phyloP scores from a whole-genome alignment of 1,139 yeast species.

The Tardiomyces digboiensis region DNA sequence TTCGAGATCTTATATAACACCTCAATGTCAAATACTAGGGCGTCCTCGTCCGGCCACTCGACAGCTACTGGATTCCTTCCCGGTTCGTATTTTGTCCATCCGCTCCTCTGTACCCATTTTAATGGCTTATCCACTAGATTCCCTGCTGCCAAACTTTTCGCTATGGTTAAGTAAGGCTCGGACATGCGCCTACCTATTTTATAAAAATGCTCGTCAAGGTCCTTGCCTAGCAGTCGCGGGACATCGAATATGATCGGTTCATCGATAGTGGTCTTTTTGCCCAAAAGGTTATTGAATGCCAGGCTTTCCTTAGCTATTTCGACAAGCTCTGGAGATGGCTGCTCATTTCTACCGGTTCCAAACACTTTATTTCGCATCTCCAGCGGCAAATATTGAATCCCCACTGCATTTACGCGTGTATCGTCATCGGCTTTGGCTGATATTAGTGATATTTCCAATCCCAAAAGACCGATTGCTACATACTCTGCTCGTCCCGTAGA shows the following conservation, averaged over 20 bases:
- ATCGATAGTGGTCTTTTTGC: slow-evolving; percentile 61
- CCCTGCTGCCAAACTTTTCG: slow-evolving; percentile 30
- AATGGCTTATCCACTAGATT: slow-evolving; percentile 9
- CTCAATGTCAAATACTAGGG: slow-evolving; percentile 84
- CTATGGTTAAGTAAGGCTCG: slow-evolving; percentile 51
- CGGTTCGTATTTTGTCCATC: slow-evolving; percentile 73
- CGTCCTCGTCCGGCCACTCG: slow-evolving; percentile 55
- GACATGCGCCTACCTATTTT: slow-evolving; percentile 49
- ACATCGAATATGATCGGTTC: slow-evolving; percentile 52
- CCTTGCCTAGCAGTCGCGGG: slow-evolving; percentile 61
- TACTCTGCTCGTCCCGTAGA: not conserved
- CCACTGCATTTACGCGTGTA: slow-evolving; percentile 50
- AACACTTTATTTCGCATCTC: slow-evolving; percentile 19
- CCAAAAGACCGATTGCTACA: not conserved
- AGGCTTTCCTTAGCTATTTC: slow-evolving; percentile 56
- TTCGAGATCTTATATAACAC: slow-evolving; percentile 66
- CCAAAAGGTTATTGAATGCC: slow-evolving; percentile 54
- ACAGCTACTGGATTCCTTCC: slow-evolving; percentile 48
- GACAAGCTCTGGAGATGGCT: slow-evolving; percentile 30
- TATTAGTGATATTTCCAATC: not conserved
- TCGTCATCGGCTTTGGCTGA: not conserved
- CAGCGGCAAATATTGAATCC: slow-evolving; percentile 30
- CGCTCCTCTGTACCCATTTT: slow-evolving; percentile 49
- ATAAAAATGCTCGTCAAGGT: slow-evolving; percentile 80
- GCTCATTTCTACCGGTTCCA: slow-evolving; percentile 10